Percentiles rank a stretch among this genome's conserved stretches.
Evolutionary conservation across 2,329 filamentous ascomycete species (phyloP).

Genomic region (Colletotrichum camelliae): DNA sequence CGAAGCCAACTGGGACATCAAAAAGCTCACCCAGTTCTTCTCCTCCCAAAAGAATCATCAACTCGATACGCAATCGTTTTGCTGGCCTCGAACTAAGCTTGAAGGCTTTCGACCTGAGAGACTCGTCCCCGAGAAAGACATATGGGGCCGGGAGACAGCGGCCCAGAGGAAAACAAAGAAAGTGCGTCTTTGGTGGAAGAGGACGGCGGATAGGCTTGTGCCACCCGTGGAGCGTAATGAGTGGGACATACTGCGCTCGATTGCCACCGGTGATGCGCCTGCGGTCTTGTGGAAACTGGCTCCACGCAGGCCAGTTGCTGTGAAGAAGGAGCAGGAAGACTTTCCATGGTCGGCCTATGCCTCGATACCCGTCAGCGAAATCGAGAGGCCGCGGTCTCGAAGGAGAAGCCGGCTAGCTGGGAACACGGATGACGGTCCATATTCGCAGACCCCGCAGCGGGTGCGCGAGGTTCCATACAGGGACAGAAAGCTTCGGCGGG

Average conservation of each 20-base stretch:
- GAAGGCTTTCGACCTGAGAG: slow-evolving; percentile 38
- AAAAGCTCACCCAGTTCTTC: slow-evolving; percentile 48
- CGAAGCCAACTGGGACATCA: slow-evolving; percentile 55
- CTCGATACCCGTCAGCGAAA: slow-evolving; percentile 38
- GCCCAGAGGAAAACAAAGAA: slow-evolving; percentile 46
- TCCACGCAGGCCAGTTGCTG: slow-evolving; percentile 36
- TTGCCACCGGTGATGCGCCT: slow-evolving; percentile 48
- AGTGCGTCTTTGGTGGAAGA: slow-evolving; percentile 53
- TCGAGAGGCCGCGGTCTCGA: slow-evolving; percentile 43
- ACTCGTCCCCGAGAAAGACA: slow-evolving; percentile 46
- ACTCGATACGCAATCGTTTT: slow-evolving; percentile 21
- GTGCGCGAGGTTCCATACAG: slow-evolving; percentile 30
- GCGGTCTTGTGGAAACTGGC: slow-evolving; percentile 43
- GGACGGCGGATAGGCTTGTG: slow-evolving; percentile 49
- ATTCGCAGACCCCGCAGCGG: slow-evolving; percentile 32
- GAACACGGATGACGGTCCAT: slow-evolving; percentile 39
- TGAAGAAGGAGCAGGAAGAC: not conserved
- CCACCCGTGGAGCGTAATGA: slow-evolving; percentile 60
- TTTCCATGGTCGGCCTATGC: slow-evolving; percentile 53
- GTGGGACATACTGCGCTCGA: slow-evolving; percentile 58
- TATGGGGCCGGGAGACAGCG: slow-evolving; percentile 54
- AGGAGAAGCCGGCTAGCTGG: slow-evolving; percentile 40
- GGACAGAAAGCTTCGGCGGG: slow-evolving; percentile 49
- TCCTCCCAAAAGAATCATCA: slow-evolving; percentile 45
- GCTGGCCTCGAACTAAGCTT: slow-evolving; percentile 27